A percentile compares a stretch with the other conserved stretches of the same genome.
Conservation (phyloP, 2,329 filamentous ascomycete species). For the Paramyrothecium roridum region DNA sequence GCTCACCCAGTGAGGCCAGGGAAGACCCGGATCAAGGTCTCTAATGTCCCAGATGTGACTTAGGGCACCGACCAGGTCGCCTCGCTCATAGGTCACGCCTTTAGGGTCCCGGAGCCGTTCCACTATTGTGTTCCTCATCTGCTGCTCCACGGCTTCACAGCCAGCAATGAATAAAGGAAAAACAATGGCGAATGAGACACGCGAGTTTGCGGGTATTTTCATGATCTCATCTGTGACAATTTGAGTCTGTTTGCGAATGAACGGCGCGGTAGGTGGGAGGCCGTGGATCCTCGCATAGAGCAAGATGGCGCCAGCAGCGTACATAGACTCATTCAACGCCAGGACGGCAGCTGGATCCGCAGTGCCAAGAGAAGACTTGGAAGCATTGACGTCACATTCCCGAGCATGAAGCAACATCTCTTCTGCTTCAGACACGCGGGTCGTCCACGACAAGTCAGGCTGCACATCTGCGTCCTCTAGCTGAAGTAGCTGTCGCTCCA, state of each 20-base stretch:
- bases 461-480: background rate
- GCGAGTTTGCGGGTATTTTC: constrained; percentile 8
- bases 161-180: constrained; percentile 12
- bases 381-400: constrained; percentile 5
- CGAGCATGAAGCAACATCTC: constrained; percentile 8
- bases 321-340: constrained; percentile 12
- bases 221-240: constrained; percentile 5
- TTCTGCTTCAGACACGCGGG: constrained; percentile 5
- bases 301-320: constrained; percentile 8
- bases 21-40: constrained; percentile 9
- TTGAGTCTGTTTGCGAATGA: constrained; percentile 8
- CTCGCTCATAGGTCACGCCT: constrained; percentile 7
- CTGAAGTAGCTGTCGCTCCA: constrained; percentile 8
- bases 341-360: constrained; percentile 7
- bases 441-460: constrained; percentile 2
- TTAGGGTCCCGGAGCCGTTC: constrained; percentile 4
- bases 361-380: constrained; percentile 1
- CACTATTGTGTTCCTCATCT: constrained; percentile 5
- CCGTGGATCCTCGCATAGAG: constrained; percentile 9
- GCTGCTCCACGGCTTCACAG: constrained; percentile 10
- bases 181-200: constrained; percentile 7
- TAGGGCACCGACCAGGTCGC: constrained; percentile 9
- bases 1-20: constrained; percentile 9
- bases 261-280: constrained; percentile 8
- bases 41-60: constrained; percentile 11